Percentiles rank a stretch among this genome's conserved stretches.
These are phyloP conservation scores for Stellera chamaejasme DNA, from an alignment of 345 rosid genomes.

Conservation along the genomic window DNA sequence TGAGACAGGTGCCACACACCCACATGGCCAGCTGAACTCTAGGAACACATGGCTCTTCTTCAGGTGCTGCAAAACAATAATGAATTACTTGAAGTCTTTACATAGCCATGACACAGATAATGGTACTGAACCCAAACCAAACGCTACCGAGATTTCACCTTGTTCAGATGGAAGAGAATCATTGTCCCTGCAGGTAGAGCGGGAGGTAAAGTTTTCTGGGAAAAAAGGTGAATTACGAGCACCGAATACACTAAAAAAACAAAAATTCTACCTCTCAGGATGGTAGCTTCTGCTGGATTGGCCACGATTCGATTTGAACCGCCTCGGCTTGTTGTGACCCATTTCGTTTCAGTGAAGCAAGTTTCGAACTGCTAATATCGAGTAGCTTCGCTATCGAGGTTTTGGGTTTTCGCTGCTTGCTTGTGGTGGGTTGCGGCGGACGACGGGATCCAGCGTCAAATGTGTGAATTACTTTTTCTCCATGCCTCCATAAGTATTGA, in stretches of 20 bases:
- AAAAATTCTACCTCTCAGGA: conserved; percentile 22
- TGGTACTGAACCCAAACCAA: not conserved
- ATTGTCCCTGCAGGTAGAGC: conserved; percentile 34
- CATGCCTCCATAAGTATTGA: too few relatives aligned
- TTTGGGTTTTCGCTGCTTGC: too few relatives aligned
- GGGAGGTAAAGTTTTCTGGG: not conserved
- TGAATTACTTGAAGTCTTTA: not conserved
- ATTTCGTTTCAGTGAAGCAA: conserved; percentile 9
- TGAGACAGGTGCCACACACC: conserved; percentile 40
- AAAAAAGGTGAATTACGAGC: not conserved
- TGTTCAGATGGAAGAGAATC: conserved; percentile 49
- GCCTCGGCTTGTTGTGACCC: conserved; percentile 47
- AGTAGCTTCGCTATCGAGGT: not conserved
- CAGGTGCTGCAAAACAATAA: conserved; percentile 33
- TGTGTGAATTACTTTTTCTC: too few relatives aligned
- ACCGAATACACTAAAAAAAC: not conserved
- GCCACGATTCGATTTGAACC: conserved; percentile 35
- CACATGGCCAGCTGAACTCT: conserved; percentile 89
- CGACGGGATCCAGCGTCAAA: too few relatives aligned
- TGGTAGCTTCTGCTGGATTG: conserved; percentile 41
- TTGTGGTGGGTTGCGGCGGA: too few relatives aligned
- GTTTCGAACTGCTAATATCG: too few relatives aligned
- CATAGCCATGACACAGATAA: not conserved
- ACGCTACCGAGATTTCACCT: conserved; percentile 19
- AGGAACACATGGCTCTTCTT: conserved; percentile 40